Evolutionary conservation across 768 basidiomycete species (phyloP), one percentile per base, ranked within the genome.

Genomic region (Boletellus ananas): DNA sequence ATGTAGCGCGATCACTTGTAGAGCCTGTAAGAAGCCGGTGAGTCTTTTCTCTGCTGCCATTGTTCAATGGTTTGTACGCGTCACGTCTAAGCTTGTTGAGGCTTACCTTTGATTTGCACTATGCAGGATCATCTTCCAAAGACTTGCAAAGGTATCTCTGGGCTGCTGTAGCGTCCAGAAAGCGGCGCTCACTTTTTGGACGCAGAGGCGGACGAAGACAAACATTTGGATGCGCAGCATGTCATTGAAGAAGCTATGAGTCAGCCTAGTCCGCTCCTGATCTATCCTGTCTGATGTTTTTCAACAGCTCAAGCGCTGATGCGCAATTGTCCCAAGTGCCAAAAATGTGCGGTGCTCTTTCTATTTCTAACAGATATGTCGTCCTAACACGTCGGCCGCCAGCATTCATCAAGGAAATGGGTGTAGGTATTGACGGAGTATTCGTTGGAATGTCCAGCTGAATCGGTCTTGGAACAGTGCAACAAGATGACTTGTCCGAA

Each of bases 211-310:
- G 85, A 88, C 52, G 78, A 84, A 12, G 90, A 94, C 63, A 81
- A 78, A 52, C 78, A 81, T 43, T 66, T 94, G 14, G 83, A 90
- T 65, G 83, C 79, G 12, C 77, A 83, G 47, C 92, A 94, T 70
- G 65, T 77, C 1, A 76, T 96, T 25, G 94, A 96, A 63, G 94
- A 96, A 62, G 94, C 93, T 3, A 96, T 96, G 94, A 90, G 90
- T 87, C 37, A 39, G 62, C 27, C 2, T 27, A 9, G 77, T 69
- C 7, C 33, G 41, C 46, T 21, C 25, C n/a, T 27, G 45, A 14
- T 36, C 1, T 39, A 23, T 31, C 8, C 29, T 35, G 16, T 34
- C 36, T 48, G 33, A 56, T 58, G 17, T 54, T 40, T 4, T 8
- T 27, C 40, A 51, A 11, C 47, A 90, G 88, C 89, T 31, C 75